These are phyloP conservation scores for Cyberlindnera euphorbiiphila DNA, from an alignment of 805 yeast genomes.

Conservation along the genomic window DNA sequence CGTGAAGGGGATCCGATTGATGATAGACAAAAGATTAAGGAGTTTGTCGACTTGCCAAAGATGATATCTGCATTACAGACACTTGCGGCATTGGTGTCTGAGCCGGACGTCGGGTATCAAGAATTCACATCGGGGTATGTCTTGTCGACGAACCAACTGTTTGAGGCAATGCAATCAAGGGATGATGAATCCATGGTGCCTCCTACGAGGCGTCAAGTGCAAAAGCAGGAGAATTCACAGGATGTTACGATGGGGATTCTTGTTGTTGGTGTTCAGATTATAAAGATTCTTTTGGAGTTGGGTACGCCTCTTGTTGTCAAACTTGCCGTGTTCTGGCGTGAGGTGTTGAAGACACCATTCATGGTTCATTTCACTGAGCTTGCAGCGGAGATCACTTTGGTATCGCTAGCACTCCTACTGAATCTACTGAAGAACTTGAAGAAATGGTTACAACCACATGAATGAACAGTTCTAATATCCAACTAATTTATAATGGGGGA, in stretches of 20 bases:
- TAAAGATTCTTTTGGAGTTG: conserved; percentile 10
- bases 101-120: conserved; percentile 6
- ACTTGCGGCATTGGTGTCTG: conserved; percentile 8
- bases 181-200: background rate
- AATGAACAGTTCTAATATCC: too few species aligned
- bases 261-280: conserved; percentile 12
- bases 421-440: conserved; percentile 5
- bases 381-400: conserved; percentile 14
- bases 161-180: conserved; percentile 7
- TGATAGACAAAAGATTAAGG: conserved; percentile 8
- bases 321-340: background rate
- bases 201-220: background rate
- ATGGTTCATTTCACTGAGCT: conserved; percentile 4
- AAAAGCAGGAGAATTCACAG: background rate
- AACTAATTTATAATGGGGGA: background rate
- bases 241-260: conserved; percentile 14
- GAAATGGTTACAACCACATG: background rate
- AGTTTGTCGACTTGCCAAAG: conserved; percentile 13
- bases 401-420: conserved; percentile 9
- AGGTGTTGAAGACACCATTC: conserved; percentile 8
- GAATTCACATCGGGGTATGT: conserved; percentile 7
- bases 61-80: conserved; percentile 10
- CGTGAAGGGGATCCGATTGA: background rate
- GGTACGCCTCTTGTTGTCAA: conserved; percentile 10
- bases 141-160: conserved; percentile 6